A percentile compares a stretch with the other conserved stretches of the same genome.
These are phyloP conservation scores for Venturia aucupariae DNA, from an alignment of 2,329 filamentous ascomycete species.

Conservation along the genomic window DNA sequence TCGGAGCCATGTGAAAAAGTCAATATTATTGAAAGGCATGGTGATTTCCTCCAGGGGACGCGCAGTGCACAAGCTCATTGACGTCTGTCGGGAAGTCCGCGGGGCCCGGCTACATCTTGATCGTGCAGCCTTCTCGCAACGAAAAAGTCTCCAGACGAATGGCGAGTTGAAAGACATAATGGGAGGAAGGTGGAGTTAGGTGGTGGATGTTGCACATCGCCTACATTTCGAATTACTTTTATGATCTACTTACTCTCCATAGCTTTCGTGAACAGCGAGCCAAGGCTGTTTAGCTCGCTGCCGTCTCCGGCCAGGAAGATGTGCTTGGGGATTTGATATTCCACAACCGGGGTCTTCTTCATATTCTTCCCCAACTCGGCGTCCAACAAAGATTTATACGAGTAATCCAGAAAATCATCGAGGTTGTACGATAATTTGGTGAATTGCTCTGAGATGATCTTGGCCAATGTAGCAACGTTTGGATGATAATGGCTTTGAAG, in stretches of 20 bases:
- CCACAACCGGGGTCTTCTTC: constrained; percentile 79
- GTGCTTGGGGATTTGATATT: constrained; percentile 40
- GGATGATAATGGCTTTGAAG: constrained; percentile 92
- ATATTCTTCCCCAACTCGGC: constrained; percentile 74
- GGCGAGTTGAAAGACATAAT: background rate
- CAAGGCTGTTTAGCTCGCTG: background rate
- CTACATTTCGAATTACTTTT: background rate
- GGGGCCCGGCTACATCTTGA: background rate
- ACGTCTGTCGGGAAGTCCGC: too few species aligned
- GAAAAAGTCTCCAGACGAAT: background rate
- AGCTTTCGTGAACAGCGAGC: background rate
- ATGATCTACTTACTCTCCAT: background rate
- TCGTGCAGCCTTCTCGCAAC: background rate
- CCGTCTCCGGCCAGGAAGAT: constrained; percentile 4
- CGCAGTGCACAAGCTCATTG: too few species aligned
- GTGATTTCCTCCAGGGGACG: too few species aligned
- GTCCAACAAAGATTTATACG: constrained; percentile 75
- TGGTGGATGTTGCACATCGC: background rate
- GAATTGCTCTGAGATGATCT: constrained; percentile 93
- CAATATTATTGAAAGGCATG: too few species aligned
- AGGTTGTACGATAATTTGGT: constrained; percentile 90
- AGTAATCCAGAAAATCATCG: constrained; percentile 96
- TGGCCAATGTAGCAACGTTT: constrained; percentile 87
- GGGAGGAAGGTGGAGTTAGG: background rate
- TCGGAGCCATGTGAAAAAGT: too few species aligned